These are phyloP conservation scores for Metschnikowia cerradonensis DNA, from an alignment of 805 yeast species.

Conservation along the genomic window DNA sequence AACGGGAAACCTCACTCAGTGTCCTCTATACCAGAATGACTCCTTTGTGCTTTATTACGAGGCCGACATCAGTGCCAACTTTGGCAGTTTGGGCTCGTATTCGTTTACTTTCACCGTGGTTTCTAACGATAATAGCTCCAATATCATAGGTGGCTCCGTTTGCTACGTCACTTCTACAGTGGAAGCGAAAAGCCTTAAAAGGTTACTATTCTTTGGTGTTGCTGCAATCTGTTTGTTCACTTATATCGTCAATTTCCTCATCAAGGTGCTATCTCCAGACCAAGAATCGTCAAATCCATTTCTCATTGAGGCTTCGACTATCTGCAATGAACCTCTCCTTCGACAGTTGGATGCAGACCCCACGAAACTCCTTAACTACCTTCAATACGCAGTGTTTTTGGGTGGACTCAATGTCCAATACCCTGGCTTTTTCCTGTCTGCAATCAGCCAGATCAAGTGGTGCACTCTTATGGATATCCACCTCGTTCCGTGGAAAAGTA, in stretches of 20 bases:
- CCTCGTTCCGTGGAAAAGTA: background rate
- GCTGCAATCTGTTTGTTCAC: constrained; percentile 38
- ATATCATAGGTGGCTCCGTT: constrained; percentile 44
- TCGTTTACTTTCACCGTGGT: constrained; percentile 39
- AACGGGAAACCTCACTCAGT: constrained; percentile 26
- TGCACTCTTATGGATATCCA: constrained; percentile 44
- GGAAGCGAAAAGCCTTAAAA: constrained; percentile 26
- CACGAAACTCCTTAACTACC: constrained; percentile 45
- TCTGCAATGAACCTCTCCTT: constrained; percentile 54
- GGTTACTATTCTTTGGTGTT: constrained; percentile 37
- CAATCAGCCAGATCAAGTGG: constrained; percentile 52
- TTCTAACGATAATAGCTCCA: constrained; percentile 32
- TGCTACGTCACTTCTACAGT: constrained; percentile 47
- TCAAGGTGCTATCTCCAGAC: constrained; percentile 48
- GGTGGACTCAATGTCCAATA: constrained; percentile 52
- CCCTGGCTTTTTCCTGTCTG: constrained; percentile 62
- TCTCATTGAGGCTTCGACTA: constrained; percentile 50
- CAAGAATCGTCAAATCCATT: constrained; percentile 56
- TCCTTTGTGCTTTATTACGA: constrained; percentile 35
- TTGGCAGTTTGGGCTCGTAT: constrained; percentile 44
- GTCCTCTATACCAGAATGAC: constrained; percentile 38
- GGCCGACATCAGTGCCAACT: constrained; percentile 37
- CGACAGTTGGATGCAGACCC: constrained; percentile 54
- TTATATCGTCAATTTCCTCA: constrained; percentile 36
- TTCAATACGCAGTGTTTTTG: constrained; percentile 58